These are phyloP conservation scores for Mycena rebaudengoi DNA, from an alignment of 768 basidiomycete genomes.

Conservation along the genomic window DNA sequence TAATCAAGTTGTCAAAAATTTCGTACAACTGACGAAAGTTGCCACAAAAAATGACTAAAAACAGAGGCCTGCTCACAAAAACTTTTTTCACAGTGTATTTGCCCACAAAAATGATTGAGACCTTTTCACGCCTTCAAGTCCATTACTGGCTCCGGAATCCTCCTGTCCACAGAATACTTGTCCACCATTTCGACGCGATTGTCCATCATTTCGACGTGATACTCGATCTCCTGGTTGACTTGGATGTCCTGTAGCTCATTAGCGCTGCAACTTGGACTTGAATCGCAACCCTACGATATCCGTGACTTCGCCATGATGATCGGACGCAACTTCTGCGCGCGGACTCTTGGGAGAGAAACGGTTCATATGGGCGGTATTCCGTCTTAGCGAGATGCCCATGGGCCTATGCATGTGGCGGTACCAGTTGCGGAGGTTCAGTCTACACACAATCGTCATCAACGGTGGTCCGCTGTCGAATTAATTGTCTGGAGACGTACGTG, in stretches of 20 bases:
- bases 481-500: slow-evolving; percentile 6
- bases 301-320: not conserved
- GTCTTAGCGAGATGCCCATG: slow-evolving; percentile 7
- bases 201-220: slow-evolving; percentile 12
- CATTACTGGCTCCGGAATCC: not conserved
- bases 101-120: too few species aligned
- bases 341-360: not conserved
- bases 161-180: not conserved
- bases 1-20: too few species aligned
- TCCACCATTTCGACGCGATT: too few species aligned
- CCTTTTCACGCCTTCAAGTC: not conserved
- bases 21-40: too few species aligned
- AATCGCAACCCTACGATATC: not conserved
- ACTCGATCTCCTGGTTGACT: slow-evolving; percentile 6
- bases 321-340: not conserved
- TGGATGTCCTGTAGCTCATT: slow-evolving; percentile 5
- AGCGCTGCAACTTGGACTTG: not conserved
- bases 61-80: too few species aligned
- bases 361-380: not conserved
- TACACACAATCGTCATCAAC: not conserved
- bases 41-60: too few species aligned
- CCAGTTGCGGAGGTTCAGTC: slow-evolving; percentile 20
- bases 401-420: slow-evolving; percentile 13
- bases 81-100: too few species aligned
- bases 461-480: not conserved